Evolutionary conservation across 306 rosid species (phyloP), one percentile per base, ranked within the genome.

Genomic region (Adenanthera pavonina): DNA sequence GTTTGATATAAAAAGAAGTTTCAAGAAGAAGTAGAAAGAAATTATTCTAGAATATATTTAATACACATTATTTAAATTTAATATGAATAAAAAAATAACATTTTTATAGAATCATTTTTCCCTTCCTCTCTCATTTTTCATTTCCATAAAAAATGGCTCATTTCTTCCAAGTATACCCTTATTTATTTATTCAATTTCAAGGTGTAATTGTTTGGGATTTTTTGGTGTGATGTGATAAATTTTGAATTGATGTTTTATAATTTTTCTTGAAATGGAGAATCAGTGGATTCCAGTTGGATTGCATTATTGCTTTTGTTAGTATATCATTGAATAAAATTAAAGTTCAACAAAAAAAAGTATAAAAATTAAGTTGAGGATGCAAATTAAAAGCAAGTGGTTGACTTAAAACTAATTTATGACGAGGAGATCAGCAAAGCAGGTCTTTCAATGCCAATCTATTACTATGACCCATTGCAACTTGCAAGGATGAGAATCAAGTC

Each of bases 181-280:
- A 73, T 75, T 62, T 80, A 17, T 68, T 81, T 74, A 61, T 36
- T 46, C 84, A 38, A 85, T 75, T 86, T 83, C 15, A 2, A 46
- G 73, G 81, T 68, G 53, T 35, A 53, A 16, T 33, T 82, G 40
- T 76, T 82, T 80, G 65, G 75, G 60, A 52, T 44, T 56, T 78
- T 71, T 84, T 82, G 46, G 46, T 81, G 44, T 81, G 85, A 74
- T 82, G 59, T 77, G 71, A 77, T 83, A 72, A 20, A 66, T 79
- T 48, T 38, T 66, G 30, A 69, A 73, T 67, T 36, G 65, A 85
- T 84, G 76, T 83, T 84, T 74, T 54, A 57, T 72, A 66, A 59
- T 67, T 84, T 80, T 76, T 66, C 64, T 60, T 62, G 54, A 54
- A 77, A 20, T 70, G 84, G 47, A 80, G 11, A 69, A 61, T 78